Base-by-base conservation (phyloP, 352 stramenopile genomes). In the Globisporangium nodosum region DNA sequence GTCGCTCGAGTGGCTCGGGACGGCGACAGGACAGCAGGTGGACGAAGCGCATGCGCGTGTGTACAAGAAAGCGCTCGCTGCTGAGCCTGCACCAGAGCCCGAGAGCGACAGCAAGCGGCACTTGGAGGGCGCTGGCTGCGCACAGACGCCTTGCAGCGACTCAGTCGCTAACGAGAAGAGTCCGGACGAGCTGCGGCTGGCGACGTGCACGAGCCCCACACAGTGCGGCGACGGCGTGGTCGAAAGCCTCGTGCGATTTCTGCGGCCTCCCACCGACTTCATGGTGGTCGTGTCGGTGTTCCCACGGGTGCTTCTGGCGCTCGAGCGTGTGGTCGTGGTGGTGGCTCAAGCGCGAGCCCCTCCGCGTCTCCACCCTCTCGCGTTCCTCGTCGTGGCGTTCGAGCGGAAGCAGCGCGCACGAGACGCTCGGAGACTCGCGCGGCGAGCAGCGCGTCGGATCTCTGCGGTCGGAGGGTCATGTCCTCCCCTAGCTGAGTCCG, bases 341-440 rank as follows among this genome's bases (percentile, higher is more conserved):
- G 31, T 58, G n/a, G 3, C 33, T 12, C 20, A 53, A 9, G 40
- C n/a, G n/a, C 50, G 42, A 39, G 33, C 30, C 4, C 11, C 31
- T 5, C 49, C 57, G 18, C 31, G 8, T 7, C 43, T 40, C 21
- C 57, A 63, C 15, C 57, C 49, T 20, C 15, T 63, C 9, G 49
- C 31, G 12, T 47, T 58, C 24, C 12, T 46, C 31, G 18, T 57
- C 37, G 21, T 63, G 7, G 30, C 20, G 15, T 48, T 24, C 27
- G 57, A 63, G 49, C 57, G 49, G 13, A 49, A 24, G 7, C 27
- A 56, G 5, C 31, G 16, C 31, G 5, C 13, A 15, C 42, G 31
- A 30, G 21, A 5, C 16, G 35, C 20, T 47, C 40, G 21, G 30
- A 33, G 49, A 40, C 12, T 16, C 9, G 24, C 42, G 5, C 56